Evolutionary conservation across 345 rosid species (phyloP).

Genomic region (Hibiscus syriacus): DNA sequence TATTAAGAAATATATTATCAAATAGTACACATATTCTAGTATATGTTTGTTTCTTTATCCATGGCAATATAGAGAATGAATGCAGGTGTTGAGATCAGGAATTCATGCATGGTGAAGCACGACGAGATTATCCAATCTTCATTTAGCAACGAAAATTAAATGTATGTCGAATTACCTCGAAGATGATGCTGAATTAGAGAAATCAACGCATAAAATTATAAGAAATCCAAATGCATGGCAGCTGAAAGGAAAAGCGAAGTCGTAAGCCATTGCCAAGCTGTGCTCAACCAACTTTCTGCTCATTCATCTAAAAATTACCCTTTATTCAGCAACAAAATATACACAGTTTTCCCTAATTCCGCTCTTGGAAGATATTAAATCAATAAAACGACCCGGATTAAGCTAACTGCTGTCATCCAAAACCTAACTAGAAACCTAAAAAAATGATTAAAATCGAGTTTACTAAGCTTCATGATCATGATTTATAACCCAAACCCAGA

Average conservation of each 20-base stretch:
- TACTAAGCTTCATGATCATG: too few species aligned
- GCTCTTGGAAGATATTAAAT: background rate
- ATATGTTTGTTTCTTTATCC: background rate
- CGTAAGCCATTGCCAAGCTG: background rate
- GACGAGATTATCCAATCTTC: background rate
- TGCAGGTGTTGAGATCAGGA: too few species aligned
- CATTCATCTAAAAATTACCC: background rate
- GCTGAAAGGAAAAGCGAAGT: background rate
- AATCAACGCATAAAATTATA: background rate
- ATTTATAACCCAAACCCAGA: slow-evolving; percentile 7
- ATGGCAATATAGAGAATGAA: too few species aligned
- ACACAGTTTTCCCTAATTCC: background rate
- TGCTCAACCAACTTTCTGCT: background rate
- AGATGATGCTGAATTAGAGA: background rate
- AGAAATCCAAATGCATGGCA: background rate
- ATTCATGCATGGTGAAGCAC: background rate
- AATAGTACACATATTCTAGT: too few species aligned
- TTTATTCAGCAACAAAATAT: background rate
- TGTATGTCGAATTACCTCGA: background rate
- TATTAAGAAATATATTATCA: too few species aligned
- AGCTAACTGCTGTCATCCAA: background rate
- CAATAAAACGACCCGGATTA: background rate
- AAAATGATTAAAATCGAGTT: background rate
- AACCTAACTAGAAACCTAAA: background rate
- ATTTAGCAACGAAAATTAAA: background rate